Base-by-base conservation (phyloP, 306 rosid genomes). In the Comarum palustre region DNA sequence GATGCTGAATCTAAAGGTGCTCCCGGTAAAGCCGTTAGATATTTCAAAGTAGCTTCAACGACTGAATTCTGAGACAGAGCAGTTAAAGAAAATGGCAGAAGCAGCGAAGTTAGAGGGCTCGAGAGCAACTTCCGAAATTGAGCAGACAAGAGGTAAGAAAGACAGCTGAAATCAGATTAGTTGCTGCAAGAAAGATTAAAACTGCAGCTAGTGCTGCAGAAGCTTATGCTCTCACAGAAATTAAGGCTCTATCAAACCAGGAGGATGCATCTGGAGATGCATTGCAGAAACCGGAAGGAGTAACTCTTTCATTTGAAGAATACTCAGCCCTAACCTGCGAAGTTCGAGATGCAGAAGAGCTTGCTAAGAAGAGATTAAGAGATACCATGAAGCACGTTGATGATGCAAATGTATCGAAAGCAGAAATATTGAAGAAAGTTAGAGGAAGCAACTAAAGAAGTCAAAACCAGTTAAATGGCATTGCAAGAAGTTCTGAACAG, bases 141-240 rank as follows among this genome's bases (percentile, higher is more conserved):
- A 94, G 76, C 84, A 81, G 78, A 94, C 94, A 1, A 90, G 86
- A 71, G 46, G 82, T 36, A 88, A 78, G 90, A 84, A 87, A 64
- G 84, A 94, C 96, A 3, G 89, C 97, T 12, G 96, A 91, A 75
- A 78, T 87, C 73, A 81, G 94, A 81, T 69, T 94, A 77, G 81
- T 90, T 82, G 99, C 99, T 13, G 97, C 97, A 1, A 80, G 90
- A 38, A 94, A 91, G 81, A 90, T 94, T 91, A 94, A 91, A 86
- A 96, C 88, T 72, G 99, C 99, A 47, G 91, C 99, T 25, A 82
- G 90, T 74, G 99, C 97, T 2, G 96, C 92, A 5, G 97, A 94
- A 81, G 89, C 91, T 16, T 81, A 85, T 48, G 90, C 96, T 3
- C 78, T 89, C 12, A 87, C 88, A 2, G 97, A 94, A 78, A 89